Evolutionary conservation across 352 stramenopile genomes (phyloP).

Genomic region (Pythium aristosporum): DNA sequence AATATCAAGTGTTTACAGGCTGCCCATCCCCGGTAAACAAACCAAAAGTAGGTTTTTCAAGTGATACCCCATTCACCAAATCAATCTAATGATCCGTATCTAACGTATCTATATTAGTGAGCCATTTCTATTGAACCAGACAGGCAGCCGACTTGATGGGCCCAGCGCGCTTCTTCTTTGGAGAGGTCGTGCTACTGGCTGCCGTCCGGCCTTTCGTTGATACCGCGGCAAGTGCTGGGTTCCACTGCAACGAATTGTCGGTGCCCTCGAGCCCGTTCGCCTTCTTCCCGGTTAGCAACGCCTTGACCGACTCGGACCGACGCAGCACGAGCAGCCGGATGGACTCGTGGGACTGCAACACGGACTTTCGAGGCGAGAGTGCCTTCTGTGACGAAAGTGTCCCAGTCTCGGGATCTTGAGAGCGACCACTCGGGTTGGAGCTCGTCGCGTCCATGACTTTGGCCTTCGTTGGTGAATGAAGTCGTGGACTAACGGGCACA

Average conservation of each 20-base stretch:
- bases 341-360: slow-evolving; percentile 42
- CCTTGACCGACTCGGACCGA: slow-evolving; percentile 20
- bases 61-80: not conserved
- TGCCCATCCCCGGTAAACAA: slow-evolving; percentile 13
- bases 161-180: not conserved
- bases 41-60: slow-evolving; percentile 21
- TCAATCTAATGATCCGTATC: not conserved
- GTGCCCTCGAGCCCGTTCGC: not conserved
- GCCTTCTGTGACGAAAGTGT: not conserved
- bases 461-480: not conserved
- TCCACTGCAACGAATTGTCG: not conserved
- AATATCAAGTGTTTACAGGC: slow-evolving; percentile 18
- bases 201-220: not conserved
- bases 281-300: slow-evolving; percentile 8
- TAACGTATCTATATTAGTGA: not conserved
- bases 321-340: slow-evolving; percentile 29
- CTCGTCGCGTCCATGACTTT: not conserved
- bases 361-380: slow-evolving; percentile 27
- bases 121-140: slow-evolving; percentile 5
- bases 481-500: not conserved
- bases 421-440: not conserved
- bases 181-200: not conserved
- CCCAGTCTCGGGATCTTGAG: not conserved
- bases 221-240: not conserved
- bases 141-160: slow-evolving; percentile 12